These are phyloP conservation scores for Lathyrus sativus DNA, from an alignment of 306 rosid species.

Conservation along the genomic window DNA sequence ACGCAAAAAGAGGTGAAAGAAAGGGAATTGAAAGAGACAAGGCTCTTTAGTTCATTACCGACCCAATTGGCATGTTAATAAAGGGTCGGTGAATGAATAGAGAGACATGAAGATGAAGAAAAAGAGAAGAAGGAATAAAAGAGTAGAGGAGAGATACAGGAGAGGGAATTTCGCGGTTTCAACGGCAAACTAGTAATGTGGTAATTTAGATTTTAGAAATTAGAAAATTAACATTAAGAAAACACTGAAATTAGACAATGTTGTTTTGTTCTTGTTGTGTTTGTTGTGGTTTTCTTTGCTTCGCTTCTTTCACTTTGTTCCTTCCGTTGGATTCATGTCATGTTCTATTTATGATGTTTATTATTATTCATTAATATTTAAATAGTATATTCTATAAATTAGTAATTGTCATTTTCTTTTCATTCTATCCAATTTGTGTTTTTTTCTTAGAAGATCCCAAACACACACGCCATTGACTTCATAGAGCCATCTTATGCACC, in stretches of 20 bases:
- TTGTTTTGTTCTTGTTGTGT: background rate
- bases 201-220: slow-evolving; percentile 6
- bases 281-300: slow-evolving; percentile 10
- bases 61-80: slow-evolving; percentile 19
- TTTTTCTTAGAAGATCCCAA: background rate
- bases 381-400: no score
- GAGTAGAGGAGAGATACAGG: background rate
- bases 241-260: slow-evolving; percentile 7
- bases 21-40: background rate
- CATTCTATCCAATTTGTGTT: background rate
- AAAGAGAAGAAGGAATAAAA: background rate
- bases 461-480: background rate
- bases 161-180: slow-evolving; percentile 48
- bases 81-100: slow-evolving; percentile 41
- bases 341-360: background rate
- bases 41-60: slow-evolving; percentile 34
- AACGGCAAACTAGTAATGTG: slow-evolving; percentile 37
- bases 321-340: slow-evolving; percentile 1
- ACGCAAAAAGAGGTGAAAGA: background rate
- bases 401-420: background rate
- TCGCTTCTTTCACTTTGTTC: slow-evolving; percentile 11
- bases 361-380: no score
- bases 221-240: background rate
- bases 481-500: background rate
- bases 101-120: slow-evolving; percentile 32